phyloP scores from a whole-genome alignment of 2,329 filamentous ascomycete species.

The Aspergillus transmontanensis region DNA sequence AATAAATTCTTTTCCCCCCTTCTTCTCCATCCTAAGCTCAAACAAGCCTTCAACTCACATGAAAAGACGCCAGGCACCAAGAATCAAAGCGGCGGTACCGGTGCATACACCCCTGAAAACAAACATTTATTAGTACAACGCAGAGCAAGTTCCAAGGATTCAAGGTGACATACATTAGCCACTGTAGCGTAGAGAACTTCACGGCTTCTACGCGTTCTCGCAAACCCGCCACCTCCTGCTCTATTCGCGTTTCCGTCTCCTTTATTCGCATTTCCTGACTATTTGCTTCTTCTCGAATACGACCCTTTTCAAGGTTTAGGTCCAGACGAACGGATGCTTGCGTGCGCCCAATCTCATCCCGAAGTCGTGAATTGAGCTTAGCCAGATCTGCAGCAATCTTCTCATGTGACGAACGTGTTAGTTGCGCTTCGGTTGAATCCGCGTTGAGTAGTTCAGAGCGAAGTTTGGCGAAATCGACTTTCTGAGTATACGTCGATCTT shows the following conservation, averaged over 20 bases:
- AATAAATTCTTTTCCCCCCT: neutral
- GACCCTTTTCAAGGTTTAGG: slow-evolving; percentile 92
- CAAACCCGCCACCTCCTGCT: slow-evolving; percentile 91
- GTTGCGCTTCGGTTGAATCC: slow-evolving; percentile 85
- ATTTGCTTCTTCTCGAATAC: slow-evolving; percentile 94
- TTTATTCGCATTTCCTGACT: slow-evolving; percentile 97
- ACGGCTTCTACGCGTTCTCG: slow-evolving; percentile 93
- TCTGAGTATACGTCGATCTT: slow-evolving; percentile 69
- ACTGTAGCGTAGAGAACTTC: slow-evolving; percentile 97
- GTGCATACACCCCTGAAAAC: slow-evolving; percentile 62
- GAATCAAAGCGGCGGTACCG: slow-evolving; percentile 65
- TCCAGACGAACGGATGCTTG: slow-evolving; percentile 91
- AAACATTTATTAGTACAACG: slow-evolving; percentile 29
- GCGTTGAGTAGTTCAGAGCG: slow-evolving; percentile 90
- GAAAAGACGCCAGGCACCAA: slow-evolving; percentile 68
- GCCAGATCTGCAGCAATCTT: slow-evolving; percentile 91
- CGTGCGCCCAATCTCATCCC: slow-evolving; percentile 92
- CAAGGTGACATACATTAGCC: slow-evolving; percentile 78
- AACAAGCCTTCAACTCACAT: slow-evolving; percentile 50
- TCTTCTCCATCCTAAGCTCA: neutral
- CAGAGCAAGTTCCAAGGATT: neutral
- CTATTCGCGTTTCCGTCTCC: slow-evolving; percentile 97
- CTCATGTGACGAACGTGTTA: slow-evolving; percentile 88
- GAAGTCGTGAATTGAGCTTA: slow-evolving; percentile 83
- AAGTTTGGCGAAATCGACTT: slow-evolving; percentile 97